Percentiles rank a stretch among this genome's conserved stretches.
Evolutionary conservation across 768 basidiomycete species (phyloP).

Genomic region (Boletus insuetus): DNA sequence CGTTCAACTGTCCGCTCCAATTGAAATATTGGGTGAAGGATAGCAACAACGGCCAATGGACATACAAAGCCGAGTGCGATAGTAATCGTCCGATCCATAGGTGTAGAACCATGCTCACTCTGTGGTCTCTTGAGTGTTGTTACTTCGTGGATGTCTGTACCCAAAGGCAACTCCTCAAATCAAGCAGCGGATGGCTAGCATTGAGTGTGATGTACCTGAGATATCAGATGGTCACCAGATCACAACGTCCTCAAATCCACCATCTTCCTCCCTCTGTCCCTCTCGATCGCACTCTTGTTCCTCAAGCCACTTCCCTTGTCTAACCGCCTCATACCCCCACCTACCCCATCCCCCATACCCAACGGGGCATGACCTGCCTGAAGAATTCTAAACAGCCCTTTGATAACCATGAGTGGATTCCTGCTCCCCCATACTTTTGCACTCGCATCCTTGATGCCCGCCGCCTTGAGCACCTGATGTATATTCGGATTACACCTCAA

Average conservation of each 20-base stretch:
- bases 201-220: not conserved
- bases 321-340: constrained; percentile 65
- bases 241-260: constrained; percentile 58
- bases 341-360: constrained; percentile 79
- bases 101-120: too few relatives aligned
- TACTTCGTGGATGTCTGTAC: too few relatives aligned
- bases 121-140: too few relatives aligned
- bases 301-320: constrained; percentile 76
- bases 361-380: constrained; percentile 81
- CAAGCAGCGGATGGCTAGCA: not conserved
- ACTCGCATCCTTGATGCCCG: constrained; percentile 92
- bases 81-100: too few relatives aligned
- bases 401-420: constrained; percentile 75
- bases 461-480: constrained; percentile 87
- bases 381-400: constrained; percentile 77
- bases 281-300: constrained; percentile 68
- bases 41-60: too few relatives aligned
- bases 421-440: constrained; percentile 95
- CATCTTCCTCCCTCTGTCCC: constrained; percentile 78
- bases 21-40: too few relatives aligned
- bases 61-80: too few relatives aligned
- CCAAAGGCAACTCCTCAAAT: too few relatives aligned
- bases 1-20: too few relatives aligned
- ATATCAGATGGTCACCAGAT: not conserved
- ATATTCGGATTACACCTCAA: constrained; percentile 85